A percentile compares a stretch with the other conserved stretches of the same genome.
phyloP scores from a whole-genome alignment of 1,284 basidiomycete genomes.

The Malassezia equina region DNA sequence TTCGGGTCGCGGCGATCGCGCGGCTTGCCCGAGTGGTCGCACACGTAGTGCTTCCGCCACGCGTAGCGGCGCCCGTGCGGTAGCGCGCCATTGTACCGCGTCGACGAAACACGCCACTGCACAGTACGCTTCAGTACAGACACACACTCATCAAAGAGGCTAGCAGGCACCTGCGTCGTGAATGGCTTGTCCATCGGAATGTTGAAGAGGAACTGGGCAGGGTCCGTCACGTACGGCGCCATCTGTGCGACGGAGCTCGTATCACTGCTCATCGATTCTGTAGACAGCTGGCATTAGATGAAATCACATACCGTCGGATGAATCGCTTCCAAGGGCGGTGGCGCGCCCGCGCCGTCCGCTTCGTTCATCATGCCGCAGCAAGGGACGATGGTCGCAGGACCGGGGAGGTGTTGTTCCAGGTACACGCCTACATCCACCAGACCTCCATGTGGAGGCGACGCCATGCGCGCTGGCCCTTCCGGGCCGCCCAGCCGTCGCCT shows the following conservation, averaged over 20 bases:
- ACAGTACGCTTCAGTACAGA: slow-evolving; percentile 15
- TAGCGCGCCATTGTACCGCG: slow-evolving; percentile 18
- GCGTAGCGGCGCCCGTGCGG: slow-evolving; percentile 17
- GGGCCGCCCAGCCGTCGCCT: background rate
- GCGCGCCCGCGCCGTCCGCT: slow-evolving; percentile 3
- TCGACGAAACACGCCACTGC: slow-evolving; percentile 19
- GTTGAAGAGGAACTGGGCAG: slow-evolving; percentile 14
- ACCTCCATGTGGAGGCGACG: slow-evolving; percentile 6
- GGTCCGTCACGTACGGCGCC: slow-evolving; percentile 16
- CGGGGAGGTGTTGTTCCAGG: background rate
- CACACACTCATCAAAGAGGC: slow-evolving; percentile 18
- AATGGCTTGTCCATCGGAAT: slow-evolving; percentile 17
- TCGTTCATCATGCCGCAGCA: slow-evolving; percentile 12
- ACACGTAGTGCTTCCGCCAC: slow-evolving; percentile 19
- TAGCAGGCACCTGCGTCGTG: slow-evolving; percentile 18
- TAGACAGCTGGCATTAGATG: background rate
- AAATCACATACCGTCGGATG: slow-evolving; percentile 8
- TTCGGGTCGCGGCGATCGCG: slow-evolving; percentile 17
- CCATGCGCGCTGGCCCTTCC: background rate
- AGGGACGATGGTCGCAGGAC: background rate
- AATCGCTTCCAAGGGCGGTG: slow-evolving; percentile 14
- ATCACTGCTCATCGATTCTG: slow-evolving; percentile 6
- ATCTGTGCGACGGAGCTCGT: slow-evolving; percentile 13
- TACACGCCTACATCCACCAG: background rate
- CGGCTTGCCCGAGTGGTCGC: slow-evolving; percentile 18